Base-by-base conservation (phyloP, 2,329 filamentous ascomycete genomes). In the Colletotrichum paranaense region DNA sequence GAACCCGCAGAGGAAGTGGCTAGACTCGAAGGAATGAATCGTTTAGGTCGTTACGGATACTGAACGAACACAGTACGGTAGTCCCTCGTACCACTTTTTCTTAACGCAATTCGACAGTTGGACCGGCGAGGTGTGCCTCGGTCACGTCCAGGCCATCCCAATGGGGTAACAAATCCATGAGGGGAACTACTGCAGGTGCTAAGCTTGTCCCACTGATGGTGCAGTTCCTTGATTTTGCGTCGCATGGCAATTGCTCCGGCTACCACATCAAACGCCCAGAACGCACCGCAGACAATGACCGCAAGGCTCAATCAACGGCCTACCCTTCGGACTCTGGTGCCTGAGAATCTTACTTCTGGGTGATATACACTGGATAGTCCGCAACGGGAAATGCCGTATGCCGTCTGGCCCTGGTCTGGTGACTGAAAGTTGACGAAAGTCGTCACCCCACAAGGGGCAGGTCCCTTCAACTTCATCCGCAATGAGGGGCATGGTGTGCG, bases 171-270 rank as follows among this genome's bases (percentile, higher is more conserved):
- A 55, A 24, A 28, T 42, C 57, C 68, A 62, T 68, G 69, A 49
- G 42, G 19, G 56, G 26, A 22, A 22, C 30, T 52, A 26, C 38
- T 69, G 59, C 52, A 58, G 49, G 28, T 64, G 67, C 67, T 38
- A 56, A 32, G 60, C 24, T 22, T 22, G 46, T 28, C 30, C 65
- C 42, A 32, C 30, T 46, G 59, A 11, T 46, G 30, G 22, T 46
- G 30, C 30, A 70, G 42, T 73, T 64, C 70, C 70, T 65, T 70
- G 60, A 60, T 70, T 70, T 26, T 56, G 49, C 49, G 67, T 65
- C 56, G 56, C 67, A 73, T 73, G 67, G 56, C 67, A 38, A 58
- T 58, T 56, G 56, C 28, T 28, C 71, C 55, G 49, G 52, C 12
- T 58, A 42, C 53, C 69, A 69, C 69, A 28, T 58, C 38, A 58